phyloP scores from a whole-genome alignment of 305 asterid species.

The Nicotiana rustica region DNA sequence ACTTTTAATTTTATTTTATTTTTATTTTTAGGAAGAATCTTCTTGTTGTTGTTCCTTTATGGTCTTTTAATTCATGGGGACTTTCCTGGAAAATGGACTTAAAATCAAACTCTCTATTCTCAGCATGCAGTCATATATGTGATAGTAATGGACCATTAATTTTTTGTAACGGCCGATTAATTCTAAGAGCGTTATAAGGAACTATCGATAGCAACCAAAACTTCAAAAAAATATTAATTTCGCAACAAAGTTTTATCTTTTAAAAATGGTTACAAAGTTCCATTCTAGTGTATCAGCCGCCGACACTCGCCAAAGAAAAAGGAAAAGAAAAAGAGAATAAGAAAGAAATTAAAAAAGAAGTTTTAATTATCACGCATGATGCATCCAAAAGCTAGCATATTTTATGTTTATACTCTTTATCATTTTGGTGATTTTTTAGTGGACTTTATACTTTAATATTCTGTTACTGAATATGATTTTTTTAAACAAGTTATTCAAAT shows the following conservation, averaged over 20 bases:
- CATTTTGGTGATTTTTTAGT: neutral
- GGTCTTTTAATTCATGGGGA: no score
- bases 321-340: neutral
- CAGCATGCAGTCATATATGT: no score
- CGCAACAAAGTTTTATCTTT: neutral
- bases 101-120: no score
- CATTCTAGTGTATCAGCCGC: neutral
- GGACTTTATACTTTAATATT: neutral
- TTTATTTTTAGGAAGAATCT: no score
- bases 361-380: neutral
- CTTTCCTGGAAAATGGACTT: no score
- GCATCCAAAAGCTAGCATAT: neutral
- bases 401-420: neutral
- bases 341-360: neutral
- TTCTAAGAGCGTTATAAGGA: neutral
- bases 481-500: neutral
- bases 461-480: neutral
- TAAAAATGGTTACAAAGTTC: neutral
- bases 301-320: slow-evolving; percentile 5
- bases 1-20: no score
- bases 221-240: neutral
- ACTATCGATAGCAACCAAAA: neutral
- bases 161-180: no score
- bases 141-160: no score
- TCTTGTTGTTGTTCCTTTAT: no score